Percentiles rank a stretch among this genome's conserved stretches.
Evolutionary conservation across 2,329 filamentous ascomycete genomes (phyloP).

Genomic region (Pyrenochaeta sp.): DNA sequence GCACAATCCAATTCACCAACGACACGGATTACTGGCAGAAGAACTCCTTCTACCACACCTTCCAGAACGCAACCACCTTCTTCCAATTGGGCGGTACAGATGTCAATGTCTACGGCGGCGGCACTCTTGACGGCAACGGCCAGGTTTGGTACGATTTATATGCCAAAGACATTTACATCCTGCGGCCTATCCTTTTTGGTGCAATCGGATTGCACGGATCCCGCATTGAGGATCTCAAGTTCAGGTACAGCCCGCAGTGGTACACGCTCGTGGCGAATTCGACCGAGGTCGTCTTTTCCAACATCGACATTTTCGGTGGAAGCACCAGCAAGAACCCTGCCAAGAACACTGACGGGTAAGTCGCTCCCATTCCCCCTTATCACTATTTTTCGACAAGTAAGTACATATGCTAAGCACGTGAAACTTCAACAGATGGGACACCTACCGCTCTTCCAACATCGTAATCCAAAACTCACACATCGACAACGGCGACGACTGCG

Average conservation of each 20-base stretch:
- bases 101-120: constrained; percentile 73
- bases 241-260: constrained; percentile 68
- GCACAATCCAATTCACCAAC: constrained; percentile 68
- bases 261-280: constrained; percentile 73
- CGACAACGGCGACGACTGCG: constrained; percentile 73
- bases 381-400: no score
- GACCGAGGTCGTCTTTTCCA: constrained; percentile 68
- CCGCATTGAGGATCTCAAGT: constrained; percentile 65
- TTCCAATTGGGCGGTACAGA: constrained; percentile 71
- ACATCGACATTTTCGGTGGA: constrained; percentile 66
- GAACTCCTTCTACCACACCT: constrained; percentile 68
- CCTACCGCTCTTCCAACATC: constrained; percentile 67
- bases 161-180: constrained; percentile 62
- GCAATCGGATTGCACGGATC: constrained; percentile 65
- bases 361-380: no score
- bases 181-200: constrained; percentile 66
- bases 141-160: constrained; percentile 72
- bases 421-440: constrained; percentile 63
- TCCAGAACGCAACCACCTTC: constrained; percentile 72
- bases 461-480: constrained; percentile 72
- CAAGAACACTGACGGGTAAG: constrained; percentile 67
- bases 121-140: constrained; percentile 69
- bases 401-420: no score
- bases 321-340: constrained; percentile 62
- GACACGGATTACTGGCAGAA: constrained; percentile 74